Conservation (phyloP, 139 green algal genomes). For the Chlorella sorokiniana region DNA sequence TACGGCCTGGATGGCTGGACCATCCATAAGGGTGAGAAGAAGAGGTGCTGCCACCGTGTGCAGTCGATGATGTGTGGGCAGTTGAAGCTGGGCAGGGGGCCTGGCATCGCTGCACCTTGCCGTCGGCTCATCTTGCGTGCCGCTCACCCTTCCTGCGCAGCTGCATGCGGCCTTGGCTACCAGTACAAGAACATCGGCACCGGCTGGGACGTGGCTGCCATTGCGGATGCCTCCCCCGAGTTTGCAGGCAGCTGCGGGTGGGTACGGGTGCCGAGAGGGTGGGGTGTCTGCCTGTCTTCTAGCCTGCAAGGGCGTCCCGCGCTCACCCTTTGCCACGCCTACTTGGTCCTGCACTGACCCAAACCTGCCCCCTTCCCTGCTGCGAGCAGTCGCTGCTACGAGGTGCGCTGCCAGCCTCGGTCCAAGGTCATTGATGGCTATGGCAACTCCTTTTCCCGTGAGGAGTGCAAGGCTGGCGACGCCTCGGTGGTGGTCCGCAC, state of each 20-base stretch:
- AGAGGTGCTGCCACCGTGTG: background rate
- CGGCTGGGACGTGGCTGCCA: conserved; percentile 27
- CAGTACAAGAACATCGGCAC: conserved; percentile 23
- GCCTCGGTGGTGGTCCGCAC: conserved; percentile 31
- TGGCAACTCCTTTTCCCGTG: conserved; percentile 19
- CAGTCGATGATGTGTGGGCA: background rate
- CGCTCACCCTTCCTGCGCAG: background rate
- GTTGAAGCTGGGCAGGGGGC: background rate
- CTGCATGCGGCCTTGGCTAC: conserved; percentile 29
- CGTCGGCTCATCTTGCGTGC: background rate
- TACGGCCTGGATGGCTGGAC: conserved; percentile 22
- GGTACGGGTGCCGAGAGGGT: background rate
- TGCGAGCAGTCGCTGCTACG: conserved; percentile 37
- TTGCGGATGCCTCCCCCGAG: conserved; percentile 35
- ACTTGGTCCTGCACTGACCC: background rate
- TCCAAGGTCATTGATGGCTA: conserved; percentile 29
- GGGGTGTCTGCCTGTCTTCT: background rate
- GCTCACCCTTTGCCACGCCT: background rate
- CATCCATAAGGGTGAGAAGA: conserved; percentile 17
- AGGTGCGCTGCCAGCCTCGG: conserved; percentile 33
- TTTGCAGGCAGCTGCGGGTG: conserved; percentile 32
- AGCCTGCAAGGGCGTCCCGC: background rate
- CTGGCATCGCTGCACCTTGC: background rate
- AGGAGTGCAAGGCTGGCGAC: background rate
- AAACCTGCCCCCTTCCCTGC: background rate